phyloP scores from a whole-genome alignment of 768 basidiomycete species.

The Tricholoma flavovirens region DNA sequence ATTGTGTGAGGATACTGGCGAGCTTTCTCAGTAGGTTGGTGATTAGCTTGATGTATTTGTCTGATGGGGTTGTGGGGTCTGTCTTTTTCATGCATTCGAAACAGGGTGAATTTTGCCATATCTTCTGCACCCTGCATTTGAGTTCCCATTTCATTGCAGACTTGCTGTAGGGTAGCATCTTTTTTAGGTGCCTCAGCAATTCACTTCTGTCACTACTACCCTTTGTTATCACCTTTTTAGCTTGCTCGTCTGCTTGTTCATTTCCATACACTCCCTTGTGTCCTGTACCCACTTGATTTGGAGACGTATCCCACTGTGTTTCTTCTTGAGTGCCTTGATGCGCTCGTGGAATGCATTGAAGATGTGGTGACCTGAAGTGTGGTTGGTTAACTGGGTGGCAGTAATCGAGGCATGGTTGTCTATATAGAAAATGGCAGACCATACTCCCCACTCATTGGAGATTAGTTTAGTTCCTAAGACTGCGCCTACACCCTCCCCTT shows the following conservation, averaged over 20 bases:
- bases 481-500: too few relatives aligned
- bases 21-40: slow-evolving; percentile 9
- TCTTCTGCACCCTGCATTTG: not conserved
- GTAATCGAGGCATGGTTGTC: too few relatives aligned
- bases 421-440: too few relatives aligned
- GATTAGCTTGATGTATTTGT: slow-evolving; percentile 5
- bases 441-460: too few relatives aligned
- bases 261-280: slow-evolving; percentile 9
- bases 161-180: not conserved
- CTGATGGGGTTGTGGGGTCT: too few relatives aligned
- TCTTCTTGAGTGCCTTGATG: not conserved
- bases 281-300: slow-evolving; percentile 7
- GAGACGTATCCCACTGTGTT: not conserved
- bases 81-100: too few relatives aligned
- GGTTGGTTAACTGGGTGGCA: too few relatives aligned
- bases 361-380: slow-evolving; percentile 5
- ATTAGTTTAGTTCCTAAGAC: too few relatives aligned
- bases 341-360: slow-evolving; percentile 1
- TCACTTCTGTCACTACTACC: not conserved
- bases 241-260: too few relatives aligned
- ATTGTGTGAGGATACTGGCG: too few relatives aligned
- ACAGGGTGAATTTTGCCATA: too few relatives aligned
- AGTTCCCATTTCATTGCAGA: slow-evolving; percentile 3
- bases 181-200: not conserved
- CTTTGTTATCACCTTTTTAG: too few relatives aligned